Conservation (phyloP, 2,329 filamentous ascomycete species). For the Calonectria henricotiae region DNA sequence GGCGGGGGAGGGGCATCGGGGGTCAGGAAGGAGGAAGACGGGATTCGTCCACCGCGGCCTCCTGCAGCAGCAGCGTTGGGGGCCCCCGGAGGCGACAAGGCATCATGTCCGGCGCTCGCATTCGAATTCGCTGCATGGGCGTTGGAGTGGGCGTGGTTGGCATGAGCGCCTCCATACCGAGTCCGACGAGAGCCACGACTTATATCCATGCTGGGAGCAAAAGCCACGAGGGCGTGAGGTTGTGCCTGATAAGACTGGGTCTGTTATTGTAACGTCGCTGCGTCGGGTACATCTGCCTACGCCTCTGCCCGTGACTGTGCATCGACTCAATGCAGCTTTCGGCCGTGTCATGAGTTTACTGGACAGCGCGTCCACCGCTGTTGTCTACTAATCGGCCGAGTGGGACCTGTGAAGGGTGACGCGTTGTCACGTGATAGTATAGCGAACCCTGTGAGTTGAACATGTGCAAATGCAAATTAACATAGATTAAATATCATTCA, state of each 20-base stretch:
- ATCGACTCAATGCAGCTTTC: constrained; percentile 1
- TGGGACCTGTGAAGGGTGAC: constrained; percentile 11
- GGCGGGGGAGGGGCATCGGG: constrained; percentile 47
- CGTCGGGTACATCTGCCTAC: constrained; percentile 15
- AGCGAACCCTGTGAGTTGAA: background rate
- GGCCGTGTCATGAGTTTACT: constrained; percentile 11
- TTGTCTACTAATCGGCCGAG: constrained; percentile 12
- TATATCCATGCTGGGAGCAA: constrained; percentile 50
- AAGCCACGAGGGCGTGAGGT: constrained; percentile 23
- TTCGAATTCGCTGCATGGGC: constrained; percentile 23
- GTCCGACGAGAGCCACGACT: constrained; percentile 54
- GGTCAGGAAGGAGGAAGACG: constrained; percentile 46
- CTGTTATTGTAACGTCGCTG: constrained; percentile 19
- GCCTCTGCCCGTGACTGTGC: background rate
- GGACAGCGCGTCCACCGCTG: constrained; percentile 19
- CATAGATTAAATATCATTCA: too few relatives aligned
- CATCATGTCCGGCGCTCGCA: constrained; percentile 26
- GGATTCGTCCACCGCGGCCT: constrained; percentile 40
- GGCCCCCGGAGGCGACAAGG: constrained; percentile 30
- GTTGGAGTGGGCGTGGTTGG: constrained; percentile 36
- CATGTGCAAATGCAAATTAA: too few relatives aligned
- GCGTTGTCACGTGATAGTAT: constrained; percentile 34
- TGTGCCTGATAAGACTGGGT: constrained; percentile 2
- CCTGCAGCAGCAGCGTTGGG: constrained; percentile 42
- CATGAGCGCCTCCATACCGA: constrained; percentile 53